Percentiles rank a stretch among this genome's conserved stretches.
Evolutionary conservation across 495 filamentous ascomycete genomes (phyloP).

Genomic region (Penicillium manginii): DNA sequence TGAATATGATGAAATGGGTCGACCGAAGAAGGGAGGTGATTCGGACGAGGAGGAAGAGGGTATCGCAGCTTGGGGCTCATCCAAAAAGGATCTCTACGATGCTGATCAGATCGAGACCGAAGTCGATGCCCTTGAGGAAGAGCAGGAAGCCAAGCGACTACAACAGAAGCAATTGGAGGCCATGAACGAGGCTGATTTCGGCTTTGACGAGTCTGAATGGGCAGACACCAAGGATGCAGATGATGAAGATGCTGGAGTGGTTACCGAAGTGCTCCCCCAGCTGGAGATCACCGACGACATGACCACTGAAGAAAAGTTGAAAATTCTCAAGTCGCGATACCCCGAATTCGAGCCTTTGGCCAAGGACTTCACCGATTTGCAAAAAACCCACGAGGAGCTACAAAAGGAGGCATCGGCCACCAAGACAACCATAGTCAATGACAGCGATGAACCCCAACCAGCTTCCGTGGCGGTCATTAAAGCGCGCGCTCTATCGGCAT

Average conservation of each 20-base stretch:
- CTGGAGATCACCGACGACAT: slow-evolving; percentile 80
- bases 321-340: slow-evolving; percentile 77
- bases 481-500: slow-evolving; percentile 74
- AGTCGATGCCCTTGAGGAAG: slow-evolving; percentile 88
- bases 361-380: slow-evolving; percentile 75
- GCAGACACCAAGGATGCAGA: slow-evolving; percentile 47
- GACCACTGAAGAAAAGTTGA: slow-evolving; percentile 71
- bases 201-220: slow-evolving; percentile 91
- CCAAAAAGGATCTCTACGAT: slow-evolving; percentile 90
- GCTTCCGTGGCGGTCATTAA: slow-evolving; percentile 66
- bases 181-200: slow-evolving; percentile 88
- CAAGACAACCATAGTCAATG: slow-evolving; percentile 43
- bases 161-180: slow-evolving; percentile 86
- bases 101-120: slow-evolving; percentile 89
- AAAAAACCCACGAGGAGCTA: slow-evolving; percentile 63
- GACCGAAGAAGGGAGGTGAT: slow-evolving; percentile 26
- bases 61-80: slow-evolving; percentile 82
- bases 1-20: slow-evolving; percentile 37
- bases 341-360: slow-evolving; percentile 89
- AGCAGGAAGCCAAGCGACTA: slow-evolving; percentile 80
- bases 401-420: slow-evolving; percentile 56
- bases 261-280: slow-evolving; percentile 84
- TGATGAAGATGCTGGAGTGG: slow-evolving; percentile 53
- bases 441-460: slow-evolving; percentile 32
- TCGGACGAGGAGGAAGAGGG: slow-evolving; percentile 69